These are phyloP conservation scores for Oryza coarctata DNA, from an alignment of 176 grass and related monocot genomes.

Conservation along the genomic window DNA sequence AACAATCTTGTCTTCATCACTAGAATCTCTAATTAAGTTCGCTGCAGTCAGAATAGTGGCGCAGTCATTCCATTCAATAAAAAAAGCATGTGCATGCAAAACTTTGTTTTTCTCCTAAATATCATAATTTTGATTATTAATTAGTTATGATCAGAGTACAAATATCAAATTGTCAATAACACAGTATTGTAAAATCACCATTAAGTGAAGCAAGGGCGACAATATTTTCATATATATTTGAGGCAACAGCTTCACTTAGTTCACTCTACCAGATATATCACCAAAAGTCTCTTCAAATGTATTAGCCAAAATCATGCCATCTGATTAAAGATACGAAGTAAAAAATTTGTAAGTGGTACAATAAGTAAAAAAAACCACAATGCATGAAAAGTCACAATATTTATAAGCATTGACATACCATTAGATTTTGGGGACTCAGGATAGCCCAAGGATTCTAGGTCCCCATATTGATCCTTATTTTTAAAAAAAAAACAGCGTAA, in stretches of 20 bases:
- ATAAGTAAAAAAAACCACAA: neutral
- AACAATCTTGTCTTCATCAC: neutral
- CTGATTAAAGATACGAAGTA: constrained; percentile 4
- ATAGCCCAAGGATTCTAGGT: constrained; percentile 17
- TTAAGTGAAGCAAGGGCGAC: constrained; percentile 17
- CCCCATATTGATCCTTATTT: neutral
- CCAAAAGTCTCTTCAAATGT: constrained; percentile 26
- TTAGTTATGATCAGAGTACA: neutral
- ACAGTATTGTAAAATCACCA: neutral
- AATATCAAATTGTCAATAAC: neutral
- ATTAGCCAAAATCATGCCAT: neutral
- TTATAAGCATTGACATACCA: neutral
- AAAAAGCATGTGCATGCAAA: constrained; percentile 8
- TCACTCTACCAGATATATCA: neutral
- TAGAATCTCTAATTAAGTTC: neutral
- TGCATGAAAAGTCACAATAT: neutral
- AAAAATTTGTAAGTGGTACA: neutral
- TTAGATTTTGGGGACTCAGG: neutral
- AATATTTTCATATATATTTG: neutral
- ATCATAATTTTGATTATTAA: neutral
- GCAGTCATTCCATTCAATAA: constrained; percentile 14
- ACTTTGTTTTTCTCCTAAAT: neutral
- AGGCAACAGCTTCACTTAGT: neutral
- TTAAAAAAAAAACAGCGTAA: neutral
- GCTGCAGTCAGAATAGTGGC: neutral